Conservation (phyloP, 768 basidiomycete genomes). For the Cystobasidium onofrii region DNA sequence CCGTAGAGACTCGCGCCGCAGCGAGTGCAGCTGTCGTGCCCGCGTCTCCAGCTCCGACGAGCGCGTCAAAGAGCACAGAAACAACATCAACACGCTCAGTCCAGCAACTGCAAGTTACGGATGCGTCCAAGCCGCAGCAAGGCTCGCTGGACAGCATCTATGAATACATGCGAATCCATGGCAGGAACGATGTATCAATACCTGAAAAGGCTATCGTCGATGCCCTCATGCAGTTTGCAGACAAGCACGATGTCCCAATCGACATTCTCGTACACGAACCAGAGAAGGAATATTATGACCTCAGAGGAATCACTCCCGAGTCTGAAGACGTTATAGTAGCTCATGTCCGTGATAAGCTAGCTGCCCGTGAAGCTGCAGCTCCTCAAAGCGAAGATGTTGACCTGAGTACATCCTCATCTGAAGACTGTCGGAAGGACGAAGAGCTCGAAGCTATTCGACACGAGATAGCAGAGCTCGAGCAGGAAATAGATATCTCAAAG, state of each 20-base stretch:
- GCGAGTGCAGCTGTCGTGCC: neutral
- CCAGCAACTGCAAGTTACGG: too few species aligned
- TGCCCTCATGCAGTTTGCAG: neutral
- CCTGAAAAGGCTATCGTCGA: neutral
- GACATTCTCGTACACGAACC: neutral
- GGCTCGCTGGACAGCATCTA: too few species aligned
- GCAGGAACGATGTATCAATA: too few species aligned
- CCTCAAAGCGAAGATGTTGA: neutral
- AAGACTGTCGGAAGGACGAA: slow-evolving; percentile 29
- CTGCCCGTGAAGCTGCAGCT: neutral
- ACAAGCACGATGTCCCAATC: neutral
- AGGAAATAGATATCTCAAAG: slow-evolving; percentile 58
- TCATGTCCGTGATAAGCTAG: neutral
- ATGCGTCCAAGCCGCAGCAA: too few species aligned
- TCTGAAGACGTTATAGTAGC: neutral
- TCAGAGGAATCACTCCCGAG: neutral
- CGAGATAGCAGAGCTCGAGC: slow-evolving; percentile 66
- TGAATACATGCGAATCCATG: too few species aligned
- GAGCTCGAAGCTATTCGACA: slow-evolving; percentile 33
- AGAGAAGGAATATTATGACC: neutral
- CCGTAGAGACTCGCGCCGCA: neutral
- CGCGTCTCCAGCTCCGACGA: neutral
- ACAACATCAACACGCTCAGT: neutral
- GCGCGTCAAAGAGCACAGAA: neutral
- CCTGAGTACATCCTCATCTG: neutral